These are phyloP conservation scores for Starmerella floris DNA, from an alignment of 805 yeast species.

Conservation along the genomic window DNA sequence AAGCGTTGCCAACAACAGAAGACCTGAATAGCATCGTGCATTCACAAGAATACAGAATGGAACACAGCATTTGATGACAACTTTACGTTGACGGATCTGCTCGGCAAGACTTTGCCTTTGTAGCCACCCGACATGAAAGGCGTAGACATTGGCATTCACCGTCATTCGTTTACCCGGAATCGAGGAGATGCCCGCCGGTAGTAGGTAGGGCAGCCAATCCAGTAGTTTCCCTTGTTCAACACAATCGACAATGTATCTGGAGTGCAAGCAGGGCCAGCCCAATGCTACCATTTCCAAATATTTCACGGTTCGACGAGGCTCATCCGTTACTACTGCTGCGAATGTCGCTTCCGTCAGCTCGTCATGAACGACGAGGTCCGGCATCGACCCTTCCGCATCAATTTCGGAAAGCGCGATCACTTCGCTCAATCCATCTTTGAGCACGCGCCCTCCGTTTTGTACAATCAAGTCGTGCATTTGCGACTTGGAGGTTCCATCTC, in stretches of 20 bases:
- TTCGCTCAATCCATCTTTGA: slow-evolving; percentile 8
- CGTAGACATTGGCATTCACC: slow-evolving; percentile 19
- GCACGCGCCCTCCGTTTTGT: slow-evolving; percentile 8
- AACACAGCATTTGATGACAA: slow-evolving; percentile 10
- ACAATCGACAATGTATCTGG: slow-evolving; percentile 38
- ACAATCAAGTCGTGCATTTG: neutral
- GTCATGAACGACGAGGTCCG: slow-evolving; percentile 1
- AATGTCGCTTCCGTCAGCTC: slow-evolving; percentile 30
- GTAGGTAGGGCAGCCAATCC: slow-evolving; percentile 41
- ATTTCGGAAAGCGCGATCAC: neutral
- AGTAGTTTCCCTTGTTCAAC: slow-evolving; percentile 25
- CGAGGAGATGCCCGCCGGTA: slow-evolving; percentile 61
- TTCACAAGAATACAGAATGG: slow-evolving; percentile 18
- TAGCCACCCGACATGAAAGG: slow-evolving; percentile 20
- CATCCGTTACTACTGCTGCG: slow-evolving; percentile 52
- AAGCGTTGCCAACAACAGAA: slow-evolving; percentile 11
- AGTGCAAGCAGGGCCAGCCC: slow-evolving; percentile 79
- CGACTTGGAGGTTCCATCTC: neutral
- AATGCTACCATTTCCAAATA: slow-evolving; percentile 64
- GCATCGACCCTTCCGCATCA: slow-evolving; percentile 5
- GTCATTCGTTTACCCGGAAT: slow-evolving; percentile 25
- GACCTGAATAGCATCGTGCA: neutral
- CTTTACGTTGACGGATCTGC: slow-evolving; percentile 22
- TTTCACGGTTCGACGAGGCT: slow-evolving; percentile 52
- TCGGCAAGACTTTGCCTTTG: slow-evolving; percentile 13